phyloP scores from a whole-genome alignment of 1,284 basidiomycete species.

The Trametes polyzona region DNA sequence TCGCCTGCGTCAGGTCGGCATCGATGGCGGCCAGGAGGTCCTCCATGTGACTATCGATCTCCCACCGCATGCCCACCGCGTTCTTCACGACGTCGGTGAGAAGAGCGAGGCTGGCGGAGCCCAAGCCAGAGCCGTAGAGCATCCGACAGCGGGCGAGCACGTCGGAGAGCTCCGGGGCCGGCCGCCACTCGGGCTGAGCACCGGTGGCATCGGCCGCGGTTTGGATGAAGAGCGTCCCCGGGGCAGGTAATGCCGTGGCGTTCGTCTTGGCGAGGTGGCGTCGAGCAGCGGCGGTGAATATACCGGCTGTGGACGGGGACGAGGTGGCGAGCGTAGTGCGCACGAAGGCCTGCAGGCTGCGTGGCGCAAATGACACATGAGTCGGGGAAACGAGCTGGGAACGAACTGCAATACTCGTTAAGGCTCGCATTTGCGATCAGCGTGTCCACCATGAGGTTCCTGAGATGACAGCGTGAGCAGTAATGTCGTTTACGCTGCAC shows the following conservation, averaged over 20 bases:
- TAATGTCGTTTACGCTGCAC: background rate
- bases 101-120: slow-evolving; percentile 59
- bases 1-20: slow-evolving; percentile 75
- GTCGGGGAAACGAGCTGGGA: background rate
- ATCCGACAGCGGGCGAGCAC: slow-evolving; percentile 59
- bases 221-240: slow-evolving; percentile 46
- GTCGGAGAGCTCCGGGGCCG: slow-evolving; percentile 54
- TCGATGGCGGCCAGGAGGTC: slow-evolving; percentile 65
- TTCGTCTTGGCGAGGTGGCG: slow-evolving; percentile 57
- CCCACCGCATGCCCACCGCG: slow-evolving; percentile 65
- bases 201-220: slow-evolving; percentile 39
- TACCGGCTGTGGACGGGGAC: slow-evolving; percentile 57
- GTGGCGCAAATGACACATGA: slow-evolving; percentile 1
- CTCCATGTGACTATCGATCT: slow-evolving; percentile 57
- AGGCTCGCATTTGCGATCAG: slow-evolving; percentile 72
- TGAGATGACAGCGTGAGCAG: slow-evolving; percentile 33
- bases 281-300: slow-evolving; percentile 66
- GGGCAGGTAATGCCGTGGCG: slow-evolving; percentile 42
- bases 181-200: slow-evolving; percentile 41
- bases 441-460: slow-evolving; percentile 82
- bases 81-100: slow-evolving; percentile 59
- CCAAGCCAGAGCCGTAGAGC: slow-evolving; percentile 76
- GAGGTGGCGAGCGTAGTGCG: slow-evolving; percentile 68
- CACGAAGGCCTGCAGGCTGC: slow-evolving; percentile 70
- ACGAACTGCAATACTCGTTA: slow-evolving; percentile 59